Evolutionary conservation across 139 green algal genomes (phyloP).

Genomic region (Picochlorum sp.): DNA sequence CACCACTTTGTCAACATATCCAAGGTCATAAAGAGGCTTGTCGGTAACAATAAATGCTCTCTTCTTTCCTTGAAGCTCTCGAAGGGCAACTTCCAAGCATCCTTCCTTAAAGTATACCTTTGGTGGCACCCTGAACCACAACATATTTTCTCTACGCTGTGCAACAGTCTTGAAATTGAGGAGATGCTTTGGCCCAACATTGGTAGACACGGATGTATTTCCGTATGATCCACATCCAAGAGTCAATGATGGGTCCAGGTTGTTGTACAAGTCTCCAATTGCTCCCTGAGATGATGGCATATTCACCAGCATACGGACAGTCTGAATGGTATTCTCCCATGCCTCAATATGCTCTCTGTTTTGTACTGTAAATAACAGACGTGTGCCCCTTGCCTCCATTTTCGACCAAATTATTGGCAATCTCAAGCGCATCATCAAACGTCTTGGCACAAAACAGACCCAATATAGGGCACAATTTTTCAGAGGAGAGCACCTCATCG

Average conservation of each 20-base stretch:
- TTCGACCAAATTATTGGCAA: not conserved
- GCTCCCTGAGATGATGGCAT: constrained; percentile 41
- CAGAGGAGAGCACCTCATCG: constrained; percentile 45
- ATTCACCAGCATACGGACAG: constrained; percentile 59
- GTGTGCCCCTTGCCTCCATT: constrained; percentile 8
- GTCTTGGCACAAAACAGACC: constrained; percentile 14
- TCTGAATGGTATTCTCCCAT: constrained; percentile 36
- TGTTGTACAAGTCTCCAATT: constrained; percentile 57
- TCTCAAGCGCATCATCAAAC: not conserved
- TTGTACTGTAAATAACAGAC: constrained; percentile 8
- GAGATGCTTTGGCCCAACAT: constrained; percentile 55
- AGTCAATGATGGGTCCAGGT: constrained; percentile 60
- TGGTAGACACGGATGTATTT: constrained; percentile 47
- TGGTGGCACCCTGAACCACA: constrained; percentile 58
- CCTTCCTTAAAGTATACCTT: constrained; percentile 52
- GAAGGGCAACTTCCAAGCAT: constrained; percentile 44
- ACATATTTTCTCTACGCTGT: constrained; percentile 52
- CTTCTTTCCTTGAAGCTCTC: constrained; percentile 39
- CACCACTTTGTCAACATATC: constrained; percentile 36
- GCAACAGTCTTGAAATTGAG: constrained; percentile 61
- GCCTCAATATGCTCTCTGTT: constrained; percentile 7
- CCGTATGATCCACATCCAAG: constrained; percentile 60
- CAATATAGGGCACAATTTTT: constrained; percentile 66
- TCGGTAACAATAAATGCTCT: constrained; percentile 59
- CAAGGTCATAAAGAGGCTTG: constrained; percentile 54